Base-by-base conservation (phyloP, 1,284 basidiomycete genomes). In the Moesziomyces antarcticus region DNA sequence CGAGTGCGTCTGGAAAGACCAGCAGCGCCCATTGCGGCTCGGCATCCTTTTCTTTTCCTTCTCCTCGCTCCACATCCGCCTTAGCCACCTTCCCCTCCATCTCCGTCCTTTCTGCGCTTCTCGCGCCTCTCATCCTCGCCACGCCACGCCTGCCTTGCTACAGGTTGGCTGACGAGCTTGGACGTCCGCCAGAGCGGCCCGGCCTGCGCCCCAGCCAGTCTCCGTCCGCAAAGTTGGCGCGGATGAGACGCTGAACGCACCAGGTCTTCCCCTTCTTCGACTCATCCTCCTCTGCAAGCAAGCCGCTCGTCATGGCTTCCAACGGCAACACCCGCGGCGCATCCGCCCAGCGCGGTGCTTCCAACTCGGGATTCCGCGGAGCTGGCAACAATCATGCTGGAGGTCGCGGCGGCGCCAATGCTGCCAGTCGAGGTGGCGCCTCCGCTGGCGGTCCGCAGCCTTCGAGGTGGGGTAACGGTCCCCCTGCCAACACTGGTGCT, bases 391-490 rank as follows among this genome's bases (percentile, higher is more conserved):
- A 62, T 25, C 45, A 52, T 18, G 49, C 49, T 21, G 60, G 54
- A 27, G 60, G 53, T 14, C 64, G 70, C 25, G 64, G 70, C 47
- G 72, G 66, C 14, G 61, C 50, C 22, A 45, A 24, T 25, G 53
- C 55, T 24, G 60, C 50, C 47, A 56, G 52, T n/a, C 50, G 72
- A 37, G 58, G 41, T 25, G 61, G 61, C 27, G 46, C 60, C 7
- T 27, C 25, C 6, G 56, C 52, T 9, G 72, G 50, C 14, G 57
- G 64, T 40, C 56, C 68, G 20, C 65, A 68, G 41, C 33, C 43
- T 20, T 71, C 73, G 14, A 56, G 55, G 21, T 70, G 64, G 64
- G 70, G 70, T 1, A 71, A 67, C 20, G 64, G 70, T 0, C 68
- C 64, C 21, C 64, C 67, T 47, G 63, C 67, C 42, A 61, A 18